A percentile compares a stretch with the other conserved stretches of the same genome.
Conservation (phyloP, 1,139 yeast species). For the Lodderomyces elongisporus region DNA sequence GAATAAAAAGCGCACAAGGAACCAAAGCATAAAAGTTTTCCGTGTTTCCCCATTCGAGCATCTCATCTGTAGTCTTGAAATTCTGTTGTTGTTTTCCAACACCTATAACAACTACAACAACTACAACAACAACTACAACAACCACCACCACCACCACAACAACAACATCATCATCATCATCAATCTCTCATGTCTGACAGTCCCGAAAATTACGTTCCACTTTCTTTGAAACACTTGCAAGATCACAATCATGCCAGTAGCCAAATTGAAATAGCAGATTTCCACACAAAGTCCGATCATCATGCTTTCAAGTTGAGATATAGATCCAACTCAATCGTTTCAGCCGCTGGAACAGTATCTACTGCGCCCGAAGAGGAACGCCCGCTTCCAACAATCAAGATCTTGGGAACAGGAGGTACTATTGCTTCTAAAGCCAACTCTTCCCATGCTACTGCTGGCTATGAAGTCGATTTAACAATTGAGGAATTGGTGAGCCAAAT, state of each 20-base stretch:
- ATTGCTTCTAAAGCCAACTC: constrained; percentile 61
- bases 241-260: constrained; percentile 1
- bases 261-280: constrained; percentile 7
- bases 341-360: constrained; percentile 4
- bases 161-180: no score
- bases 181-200: no score
- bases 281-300: constrained; percentile 2
- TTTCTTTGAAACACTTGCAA: no score
- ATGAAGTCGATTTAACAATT: constrained; percentile 60
- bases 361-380: constrained; percentile 9
- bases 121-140: no score
- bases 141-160: no score
- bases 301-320: constrained; percentile 14
- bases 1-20: no score
- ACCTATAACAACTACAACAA: no score
- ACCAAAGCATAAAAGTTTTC: no score
- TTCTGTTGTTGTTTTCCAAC: no score
- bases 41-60: no score
- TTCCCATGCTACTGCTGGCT: constrained; percentile 61
- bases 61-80: no score
- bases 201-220: no score
- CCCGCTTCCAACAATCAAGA: constrained; percentile 43
- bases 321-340: constrained; percentile 13
- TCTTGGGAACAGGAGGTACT: constrained; percentile 71
- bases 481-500: constrained; percentile 54